These are phyloP conservation scores for Polyplosphaeria fusca DNA, from an alignment of 495 filamentous ascomycete species.

Conservation along the genomic window DNA sequence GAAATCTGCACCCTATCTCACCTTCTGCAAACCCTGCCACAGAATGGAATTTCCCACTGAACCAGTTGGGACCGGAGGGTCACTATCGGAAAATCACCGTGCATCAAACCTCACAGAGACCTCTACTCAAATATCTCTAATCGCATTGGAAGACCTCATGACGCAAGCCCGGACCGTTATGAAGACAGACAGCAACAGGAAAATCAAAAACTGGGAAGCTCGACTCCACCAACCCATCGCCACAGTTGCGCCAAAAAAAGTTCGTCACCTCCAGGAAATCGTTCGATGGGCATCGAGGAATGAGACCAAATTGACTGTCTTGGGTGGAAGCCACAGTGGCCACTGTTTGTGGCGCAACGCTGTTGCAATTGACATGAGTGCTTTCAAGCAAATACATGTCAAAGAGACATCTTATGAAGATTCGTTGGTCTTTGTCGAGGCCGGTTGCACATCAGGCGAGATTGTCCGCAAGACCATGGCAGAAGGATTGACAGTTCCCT, in stretches of 20 bases:
- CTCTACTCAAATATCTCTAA: no score
- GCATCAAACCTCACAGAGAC: no score
- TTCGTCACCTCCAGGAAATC: slow-evolving; percentile 54
- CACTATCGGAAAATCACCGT: no score
- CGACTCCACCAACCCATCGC: slow-evolving; percentile 46
- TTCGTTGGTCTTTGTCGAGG: slow-evolving; percentile 49
- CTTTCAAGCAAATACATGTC: slow-evolving; percentile 52
- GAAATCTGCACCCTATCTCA: no score
- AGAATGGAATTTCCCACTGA: no score
- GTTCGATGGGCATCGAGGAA: slow-evolving; percentile 59
- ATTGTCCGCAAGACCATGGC: slow-evolving; percentile 53
- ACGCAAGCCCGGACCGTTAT: no score
- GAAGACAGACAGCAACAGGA: slow-evolving; percentile 37
- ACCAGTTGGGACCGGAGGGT: no score
- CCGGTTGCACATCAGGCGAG: slow-evolving; percentile 56
- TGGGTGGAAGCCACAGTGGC: slow-evolving; percentile 60
- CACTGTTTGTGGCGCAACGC: slow-evolving; percentile 56
- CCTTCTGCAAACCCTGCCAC: no score
- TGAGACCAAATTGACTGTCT: slow-evolving; percentile 48
- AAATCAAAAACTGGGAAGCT: slow-evolving; percentile 55
- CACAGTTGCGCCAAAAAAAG: slow-evolving; percentile 49
- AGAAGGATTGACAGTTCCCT: slow-evolving; percentile 53
- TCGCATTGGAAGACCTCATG: no score
- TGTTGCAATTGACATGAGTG: slow-evolving; percentile 57
- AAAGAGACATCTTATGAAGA: slow-evolving; percentile 31